Percentiles rank a stretch among this genome's conserved stretches.
These are phyloP conservation scores for Zasmidium citrigriseum DNA, from an alignment of 2,329 filamentous ascomycete species.

Conservation along the genomic window DNA sequence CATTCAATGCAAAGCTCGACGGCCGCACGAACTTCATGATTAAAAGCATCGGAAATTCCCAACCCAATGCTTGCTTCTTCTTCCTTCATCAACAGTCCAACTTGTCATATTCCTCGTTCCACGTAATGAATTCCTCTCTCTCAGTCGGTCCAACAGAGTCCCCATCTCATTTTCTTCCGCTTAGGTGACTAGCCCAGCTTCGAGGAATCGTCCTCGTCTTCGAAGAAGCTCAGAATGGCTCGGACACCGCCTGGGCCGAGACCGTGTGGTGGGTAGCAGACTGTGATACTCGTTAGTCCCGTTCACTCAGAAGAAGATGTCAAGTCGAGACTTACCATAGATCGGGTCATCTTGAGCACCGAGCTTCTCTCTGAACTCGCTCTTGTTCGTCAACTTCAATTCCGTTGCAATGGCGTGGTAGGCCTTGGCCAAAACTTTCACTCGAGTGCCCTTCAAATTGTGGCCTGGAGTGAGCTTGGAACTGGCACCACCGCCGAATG, in stretches of 20 bases:
- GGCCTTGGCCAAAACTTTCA: conserved; percentile 77
- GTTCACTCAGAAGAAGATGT: background rate
- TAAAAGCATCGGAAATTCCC: background rate
- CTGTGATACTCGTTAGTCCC: conserved; percentile 38
- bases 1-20: too few species aligned
- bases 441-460: conserved; percentile 76
- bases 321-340: conserved; percentile 50
- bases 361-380: conserved; percentile 87
- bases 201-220: conserved; percentile 57
- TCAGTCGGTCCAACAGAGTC: background rate
- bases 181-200: conserved; percentile 20
- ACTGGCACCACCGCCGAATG: conserved; percentile 83
- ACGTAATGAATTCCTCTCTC: background rate
- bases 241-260: conserved; percentile 78
- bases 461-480: conserved; percentile 74
- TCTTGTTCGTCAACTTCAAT: conserved; percentile 79
- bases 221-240: conserved; percentile 88
- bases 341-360: conserved; percentile 80
- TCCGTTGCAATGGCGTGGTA: conserved; percentile 82
- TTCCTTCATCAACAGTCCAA: background rate
- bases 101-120: too few species aligned
- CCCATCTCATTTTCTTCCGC: background rate
- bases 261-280: conserved; percentile 85
- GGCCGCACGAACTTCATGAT: background rate
- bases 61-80: background rate